Evolutionary conservation across 306 rosid genomes (phyloP), one percentile per base, ranked within the genome.

Genomic region (Fagus crenata): DNA sequence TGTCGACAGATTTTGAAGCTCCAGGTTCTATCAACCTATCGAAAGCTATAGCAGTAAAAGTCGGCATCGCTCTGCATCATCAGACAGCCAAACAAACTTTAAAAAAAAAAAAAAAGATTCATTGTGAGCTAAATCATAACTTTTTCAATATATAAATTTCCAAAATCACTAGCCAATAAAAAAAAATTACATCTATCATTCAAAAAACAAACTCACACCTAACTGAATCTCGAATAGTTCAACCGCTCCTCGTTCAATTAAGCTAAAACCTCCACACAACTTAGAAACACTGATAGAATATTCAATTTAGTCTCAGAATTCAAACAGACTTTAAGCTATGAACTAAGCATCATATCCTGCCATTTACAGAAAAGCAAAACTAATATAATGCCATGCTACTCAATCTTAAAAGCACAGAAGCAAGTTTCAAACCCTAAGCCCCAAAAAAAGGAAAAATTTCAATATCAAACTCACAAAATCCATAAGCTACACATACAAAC

Each of bases 11-110:
- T 84, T 84, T 89, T 13, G 98, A 91, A 77, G 82, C 80, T 79
- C 90, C 92, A 71, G 97, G 85, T 54, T 96, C 98, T 76, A 96
- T 83, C 83, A 96, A 87, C 77, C 89, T 89, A 89, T 96, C 97
- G 64, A 96, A 85, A 49, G 98, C 93, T 59, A 96, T 82, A 40
- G 95, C 92, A 73, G 97, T 81, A 81, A 89, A 88, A 42, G 93
- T 84, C 59, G 96, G 90, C 99, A 96, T 96, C 80, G 39, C 85
- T 89, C 97, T 82, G 90, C 86, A 82, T 76, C 65, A 67, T 42
- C 59, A 87, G 41, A 80, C 80, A 74, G 49, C 31, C 6, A 77
- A 7, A 72, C 4, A 67, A 81, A 70, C 8, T 43, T 65, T n/a
- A n/a, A n/a, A n/a, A n/a, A 22, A 22, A 22, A 22, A 22, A 70